Evolutionary conservation across 768 basidiomycete species (phyloP).

Genomic region (Lactarius sp.): DNA sequence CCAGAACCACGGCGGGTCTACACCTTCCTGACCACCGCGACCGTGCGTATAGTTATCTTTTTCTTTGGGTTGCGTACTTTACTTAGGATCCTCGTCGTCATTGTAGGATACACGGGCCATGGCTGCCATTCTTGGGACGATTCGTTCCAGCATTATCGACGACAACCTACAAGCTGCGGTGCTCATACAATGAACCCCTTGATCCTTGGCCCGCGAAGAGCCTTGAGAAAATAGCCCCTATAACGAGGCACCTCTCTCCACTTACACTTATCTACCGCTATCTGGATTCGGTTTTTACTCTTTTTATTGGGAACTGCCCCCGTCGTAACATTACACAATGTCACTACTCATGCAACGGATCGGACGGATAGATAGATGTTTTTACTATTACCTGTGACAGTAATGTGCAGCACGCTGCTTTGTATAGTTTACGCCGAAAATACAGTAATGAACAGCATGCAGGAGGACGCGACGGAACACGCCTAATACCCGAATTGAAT

Average conservation of each 20-base stretch:
- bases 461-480: no score
- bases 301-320: neutral
- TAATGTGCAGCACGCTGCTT: neutral
- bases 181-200: neutral
- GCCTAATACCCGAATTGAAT: no score
- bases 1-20: constrained; percentile 20
- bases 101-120: constrained; percentile 14
- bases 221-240: neutral
- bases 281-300: neutral
- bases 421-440: neutral
- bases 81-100: neutral
- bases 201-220: no score
- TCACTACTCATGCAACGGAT: neutral
- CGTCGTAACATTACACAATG: neutral
- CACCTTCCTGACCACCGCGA: constrained; percentile 21
- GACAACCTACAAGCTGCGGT: constrained; percentile 3
- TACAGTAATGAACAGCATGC: no score
- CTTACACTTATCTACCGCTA: neutral
- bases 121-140: neutral
- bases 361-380: neutral
- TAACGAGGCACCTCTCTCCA: neutral
- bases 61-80: neutral
- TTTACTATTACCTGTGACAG: neutral
- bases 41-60: constrained; percentile 4
- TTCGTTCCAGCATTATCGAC: constrained; percentile 6